These are phyloP conservation scores for Capronia americana DNA, from an alignment of 2,329 filamentous ascomycete genomes.

Conservation along the genomic window DNA sequence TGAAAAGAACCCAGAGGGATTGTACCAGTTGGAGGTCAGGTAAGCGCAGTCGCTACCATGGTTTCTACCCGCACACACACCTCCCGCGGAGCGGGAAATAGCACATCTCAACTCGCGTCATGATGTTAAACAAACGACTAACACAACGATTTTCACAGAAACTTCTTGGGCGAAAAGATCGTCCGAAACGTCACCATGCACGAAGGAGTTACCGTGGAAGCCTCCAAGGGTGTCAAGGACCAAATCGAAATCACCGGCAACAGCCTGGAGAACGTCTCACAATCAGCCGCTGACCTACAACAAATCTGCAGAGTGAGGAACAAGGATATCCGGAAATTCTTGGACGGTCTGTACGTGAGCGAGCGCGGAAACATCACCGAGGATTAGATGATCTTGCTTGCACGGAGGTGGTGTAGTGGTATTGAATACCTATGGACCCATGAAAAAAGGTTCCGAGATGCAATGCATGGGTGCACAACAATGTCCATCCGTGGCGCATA, in stretches of 20 bases:
- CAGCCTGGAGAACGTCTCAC: constrained; percentile 96
- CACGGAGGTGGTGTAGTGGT: background rate
- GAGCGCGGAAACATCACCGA: constrained; percentile 95
- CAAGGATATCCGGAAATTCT: constrained; percentile 99
- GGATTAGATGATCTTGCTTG: constrained; percentile 43
- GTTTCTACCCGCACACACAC: background rate
- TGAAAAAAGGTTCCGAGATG: background rate
- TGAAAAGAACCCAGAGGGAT: constrained; percentile 90
- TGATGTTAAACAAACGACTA: background rate
- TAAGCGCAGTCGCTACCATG: constrained; percentile 54
- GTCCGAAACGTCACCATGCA: constrained; percentile 91
- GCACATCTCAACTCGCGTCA: background rate
- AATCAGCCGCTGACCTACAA: constrained; percentile 98
- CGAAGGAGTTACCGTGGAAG: constrained; percentile 85
- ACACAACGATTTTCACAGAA: constrained; percentile 61
- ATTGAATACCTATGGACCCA: background rate
- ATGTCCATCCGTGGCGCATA: background rate
- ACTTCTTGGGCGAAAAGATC: constrained; percentile 99
- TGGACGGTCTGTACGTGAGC: constrained; percentile 99
- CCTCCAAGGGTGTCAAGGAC: constrained; percentile 94
- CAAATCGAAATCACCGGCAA: constrained; percentile 93
- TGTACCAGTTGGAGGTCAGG: constrained; percentile 95
- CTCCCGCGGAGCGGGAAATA: background rate
- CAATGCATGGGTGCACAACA: background rate
- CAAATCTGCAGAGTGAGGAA: constrained; percentile 99